Evolutionary conservation across 257 asterid genomes (phyloP), one percentile per base, ranked within the genome.

Genomic region (Capsicum baccatum): DNA sequence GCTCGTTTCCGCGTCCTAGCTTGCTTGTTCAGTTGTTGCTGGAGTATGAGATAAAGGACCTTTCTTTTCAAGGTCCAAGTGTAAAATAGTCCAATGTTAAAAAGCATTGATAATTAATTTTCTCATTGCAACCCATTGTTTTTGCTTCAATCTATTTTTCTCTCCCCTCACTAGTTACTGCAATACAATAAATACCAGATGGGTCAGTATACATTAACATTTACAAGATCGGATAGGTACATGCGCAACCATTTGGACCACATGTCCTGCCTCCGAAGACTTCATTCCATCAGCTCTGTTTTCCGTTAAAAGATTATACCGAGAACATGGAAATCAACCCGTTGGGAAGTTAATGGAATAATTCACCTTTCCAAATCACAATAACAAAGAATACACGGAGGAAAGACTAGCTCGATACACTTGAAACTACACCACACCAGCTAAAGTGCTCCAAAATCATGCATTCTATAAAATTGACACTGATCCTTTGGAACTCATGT

Each of bases 401-500:
- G 21, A 66, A 55, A 73, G 16, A 50, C 9, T 26, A 55, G 81
- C 2, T 44, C 1, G 21, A 52, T 76, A 76, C 48, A 52, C 78
- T 68, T 68, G 21, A 67, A 67, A 67, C 50, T 12, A 39, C 3
- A 39, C 44, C 4, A 37, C 26, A 39, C 63, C 63, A 76, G 3
- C 81, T 76, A 76, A 78, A 78, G 50, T 26, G 82, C 47, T 78
- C 82, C 82, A 78, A 78, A 52, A 78, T 33, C 82, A 78, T 78
- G 82, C 87, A 85, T 84, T 84, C 44, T 79, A 87, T 89, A 89
- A 86, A 82, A 88, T 80, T 82, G 85, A 85, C 85, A 54, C 68
- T 44, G 85, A 80, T 87, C 63, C 60, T 67, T 83, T 83, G 80
- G 74, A 79, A 83, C 87, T 80, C 83, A 90, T 89, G 62, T 86